Base-by-base conservation (phyloP, 2,329 filamentous ascomycete species). In the Metarhizium brunneum region DNA sequence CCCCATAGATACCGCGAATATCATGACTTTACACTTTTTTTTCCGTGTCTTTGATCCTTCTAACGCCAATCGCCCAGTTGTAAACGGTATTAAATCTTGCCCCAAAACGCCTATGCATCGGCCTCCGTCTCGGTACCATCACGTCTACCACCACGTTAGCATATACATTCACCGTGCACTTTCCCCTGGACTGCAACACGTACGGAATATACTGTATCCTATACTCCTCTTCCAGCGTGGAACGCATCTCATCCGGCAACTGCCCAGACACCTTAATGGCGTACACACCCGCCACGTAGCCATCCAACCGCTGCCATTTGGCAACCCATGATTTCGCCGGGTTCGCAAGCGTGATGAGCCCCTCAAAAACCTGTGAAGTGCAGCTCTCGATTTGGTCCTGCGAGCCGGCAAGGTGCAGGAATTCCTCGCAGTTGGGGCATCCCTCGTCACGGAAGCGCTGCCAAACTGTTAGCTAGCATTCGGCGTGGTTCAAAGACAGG, bases 281-380 rank as follows among this genome's bases (percentile, higher is more conserved):
- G 74, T 99, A 99, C 56, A 95, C 85, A 54, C 94, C 94, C 16
- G 84, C 82, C 53, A 94, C 87, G 70, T 95, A 97, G 55, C 83
- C 84, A 69, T 96, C 90, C 57, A 99, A 75, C 8, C 94, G 83
- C 78, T 97, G 91, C 87, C 92, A 97, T 68, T 90, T 89, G n/a
- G 92, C 92, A 51, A 97, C 90, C 94, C 94, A 99, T 66, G 89
- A 95, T 62, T 79, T 82, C 47, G 76, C 75, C n/a, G 92, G 92
- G 68, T 96, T 86, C 50, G 86, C 84, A 42, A 97, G 80, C 45
- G 89, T 84, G 69, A 97, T 90, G 61, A 96, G 75, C 50, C 94
- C 94, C 71, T 99, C 94, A 69, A 94, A 99, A 61, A 97, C 92
- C 67, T 92, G 89, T 14, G 90, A 96, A 20, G 94, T 99, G 81